These are phyloP conservation scores for Conticribra weissflogii DNA, from an alignment of 108 stramenopile species.

Conservation along the genomic window DNA sequence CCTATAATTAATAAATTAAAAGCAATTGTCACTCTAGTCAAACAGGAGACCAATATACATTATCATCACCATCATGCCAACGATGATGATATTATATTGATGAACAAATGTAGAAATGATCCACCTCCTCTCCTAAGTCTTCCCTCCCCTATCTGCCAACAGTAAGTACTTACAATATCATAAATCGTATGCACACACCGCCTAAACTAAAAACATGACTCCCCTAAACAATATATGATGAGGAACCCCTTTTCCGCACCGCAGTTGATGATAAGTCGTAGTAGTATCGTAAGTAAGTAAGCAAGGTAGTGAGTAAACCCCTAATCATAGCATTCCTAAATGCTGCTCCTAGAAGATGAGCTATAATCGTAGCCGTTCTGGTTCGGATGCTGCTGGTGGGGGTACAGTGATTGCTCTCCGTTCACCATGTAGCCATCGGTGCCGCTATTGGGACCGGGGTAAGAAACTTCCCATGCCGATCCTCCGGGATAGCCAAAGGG, in stretches of 20 bases:
- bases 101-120: no score
- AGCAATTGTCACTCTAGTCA: no score
- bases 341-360: background rate
- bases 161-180: background rate
- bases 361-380: background rate
- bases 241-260: no score
- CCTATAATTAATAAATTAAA: no score
- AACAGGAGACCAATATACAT: no score
- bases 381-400: background rate
- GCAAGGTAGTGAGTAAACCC: background rate
- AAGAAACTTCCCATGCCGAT: background rate
- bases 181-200: background rate
- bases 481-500: background rate
- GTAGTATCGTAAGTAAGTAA: background rate
- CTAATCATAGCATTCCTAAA: background rate
- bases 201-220: background rate
- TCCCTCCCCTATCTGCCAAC: background rate
- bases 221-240: background rate
- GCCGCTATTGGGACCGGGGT: background rate
- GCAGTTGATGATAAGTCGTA: no score
- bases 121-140: background rate
- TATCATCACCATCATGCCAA: no score
- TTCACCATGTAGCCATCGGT: background rate
- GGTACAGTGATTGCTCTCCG: background rate
- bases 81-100: no score